Evolutionary conservation across 257 asterid genomes (phyloP), one percentile per base, ranked within the genome.

Genomic region (Gentiana straminea): DNA sequence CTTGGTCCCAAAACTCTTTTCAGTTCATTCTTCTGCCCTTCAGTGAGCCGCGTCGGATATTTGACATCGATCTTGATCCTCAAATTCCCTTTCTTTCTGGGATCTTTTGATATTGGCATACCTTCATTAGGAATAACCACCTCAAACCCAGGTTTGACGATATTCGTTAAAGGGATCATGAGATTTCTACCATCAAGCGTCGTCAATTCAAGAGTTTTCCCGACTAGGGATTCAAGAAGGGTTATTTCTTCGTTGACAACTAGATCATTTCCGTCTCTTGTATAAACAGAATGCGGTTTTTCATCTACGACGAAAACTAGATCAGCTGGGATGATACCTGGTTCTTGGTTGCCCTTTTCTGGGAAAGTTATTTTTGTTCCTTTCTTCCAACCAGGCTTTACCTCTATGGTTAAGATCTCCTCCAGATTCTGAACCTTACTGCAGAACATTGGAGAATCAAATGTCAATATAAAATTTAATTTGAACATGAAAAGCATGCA

Each of bases 361-460:
- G 97, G 93, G 68, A 87, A 91, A 48, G 97, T 87, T 52, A 91
- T 82, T 70, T 84, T 91, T 48, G 98, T 91, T 62, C 97, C 98
- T 72, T 83, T 91, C 78, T 91, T 91, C 97, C 97, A 91, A 55
- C 96, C 98, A 33, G 86, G 94, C 63, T 79, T 87, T 68, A 87
- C 79, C 64, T 91, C 95, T 6, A 91, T 81, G 7, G 95, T 77
- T 67, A 91, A 67, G 57, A 87, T 81, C 78, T 91, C 97, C 69
- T 91, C 97, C 35, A 80, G 51, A 51, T 66, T 68, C 34, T 80
- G 75, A 46, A 60, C 57, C 55, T 71, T 79, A 36, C 98, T 91
- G 89, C 82, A 76, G 58, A 66, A 69, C 75, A 41, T 41, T 2
- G 1, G 5, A 41, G 8, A 7, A 41, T 2, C 1, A 41, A 2